Conservation (phyloP, 495 filamentous ascomycete genomes). For the Penicillium simplicissimum region DNA sequence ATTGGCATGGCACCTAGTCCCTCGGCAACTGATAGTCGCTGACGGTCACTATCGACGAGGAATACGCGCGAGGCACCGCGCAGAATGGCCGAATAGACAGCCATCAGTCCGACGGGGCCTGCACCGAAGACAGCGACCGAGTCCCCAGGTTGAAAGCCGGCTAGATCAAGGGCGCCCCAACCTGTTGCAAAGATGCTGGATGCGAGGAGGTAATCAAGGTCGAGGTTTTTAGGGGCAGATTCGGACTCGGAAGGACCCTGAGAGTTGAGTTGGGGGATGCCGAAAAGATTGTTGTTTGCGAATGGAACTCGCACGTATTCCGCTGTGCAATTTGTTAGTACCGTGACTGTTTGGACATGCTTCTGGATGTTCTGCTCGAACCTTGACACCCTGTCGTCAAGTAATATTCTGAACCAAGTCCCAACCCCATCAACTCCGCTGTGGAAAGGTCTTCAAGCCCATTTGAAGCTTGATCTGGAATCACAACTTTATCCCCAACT, state of each 20-base stretch:
- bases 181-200: slow-evolving; percentile 40
- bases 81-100: slow-evolving; percentile 39
- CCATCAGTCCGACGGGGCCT: slow-evolving; percentile 41
- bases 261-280: slow-evolving; percentile 20
- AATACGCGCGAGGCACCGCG: slow-evolving; percentile 46
- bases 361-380: neutral
- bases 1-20: slow-evolving; percentile 48
- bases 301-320: slow-evolving; percentile 37
- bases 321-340: slow-evolving; percentile 16
- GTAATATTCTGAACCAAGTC: neutral
- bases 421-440: slow-evolving; percentile 4
- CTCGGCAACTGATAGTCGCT: slow-evolving; percentile 40
- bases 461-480: neutral
- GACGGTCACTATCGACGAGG: slow-evolving; percentile 49
- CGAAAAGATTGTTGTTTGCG: slow-evolving; percentile 31
- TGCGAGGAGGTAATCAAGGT: slow-evolving; percentile 35
- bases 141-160: slow-evolving; percentile 36
- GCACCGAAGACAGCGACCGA: slow-evolving; percentile 43
- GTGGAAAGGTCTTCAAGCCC: slow-evolving; percentile 12
- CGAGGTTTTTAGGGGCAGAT: neutral
- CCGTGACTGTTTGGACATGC: neutral
- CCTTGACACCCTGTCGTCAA: slow-evolving; percentile 8
- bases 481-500: slow-evolving; percentile 33
- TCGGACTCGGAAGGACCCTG: slow-evolving; percentile 8
- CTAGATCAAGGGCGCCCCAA: slow-evolving; percentile 26